phyloP scores from a whole-genome alignment of 352 stramenopile genomes.

The Phytophthora fragariae region DNA sequence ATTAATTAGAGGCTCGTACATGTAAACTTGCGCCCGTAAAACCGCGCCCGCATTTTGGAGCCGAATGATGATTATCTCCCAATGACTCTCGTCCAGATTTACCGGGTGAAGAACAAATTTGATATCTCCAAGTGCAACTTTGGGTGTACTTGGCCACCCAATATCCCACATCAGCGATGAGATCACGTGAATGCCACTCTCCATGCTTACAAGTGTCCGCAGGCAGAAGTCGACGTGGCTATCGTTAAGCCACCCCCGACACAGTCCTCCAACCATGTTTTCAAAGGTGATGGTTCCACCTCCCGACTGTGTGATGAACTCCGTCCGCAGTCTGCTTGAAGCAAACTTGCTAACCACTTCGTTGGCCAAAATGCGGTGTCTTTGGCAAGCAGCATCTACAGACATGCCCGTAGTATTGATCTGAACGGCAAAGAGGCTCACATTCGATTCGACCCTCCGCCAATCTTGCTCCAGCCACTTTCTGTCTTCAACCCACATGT shows the following conservation, averaged over 20 bases:
- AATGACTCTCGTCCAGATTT: too few species aligned
- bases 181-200: too few species aligned
- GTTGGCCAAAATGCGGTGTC: constrained; percentile 3
- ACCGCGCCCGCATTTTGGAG: too few species aligned
- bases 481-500: constrained; percentile 14
- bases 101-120: too few species aligned
- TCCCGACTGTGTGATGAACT: neutral
- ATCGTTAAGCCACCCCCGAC: neutral
- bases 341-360: constrained; percentile 13
- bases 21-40: too few species aligned
- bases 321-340: neutral
- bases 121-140: too few species aligned
- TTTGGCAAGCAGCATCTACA: neutral
- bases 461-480: constrained; percentile 24
- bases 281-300: constrained; percentile 5
- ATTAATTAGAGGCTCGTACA: too few species aligned
- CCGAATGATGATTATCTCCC: too few species aligned
- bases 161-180: too few species aligned
- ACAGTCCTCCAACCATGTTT: constrained; percentile 13
- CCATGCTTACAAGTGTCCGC: too few species aligned
- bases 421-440: constrained; percentile 1
- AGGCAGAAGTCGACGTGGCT: too few species aligned
- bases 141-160: too few species aligned
- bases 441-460: constrained; percentile 2
- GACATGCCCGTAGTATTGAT: neutral